Evolutionary conservation across 2,329 filamentous ascomycete species (phyloP).

Genomic region (Sphaerulina vaccinii): DNA sequence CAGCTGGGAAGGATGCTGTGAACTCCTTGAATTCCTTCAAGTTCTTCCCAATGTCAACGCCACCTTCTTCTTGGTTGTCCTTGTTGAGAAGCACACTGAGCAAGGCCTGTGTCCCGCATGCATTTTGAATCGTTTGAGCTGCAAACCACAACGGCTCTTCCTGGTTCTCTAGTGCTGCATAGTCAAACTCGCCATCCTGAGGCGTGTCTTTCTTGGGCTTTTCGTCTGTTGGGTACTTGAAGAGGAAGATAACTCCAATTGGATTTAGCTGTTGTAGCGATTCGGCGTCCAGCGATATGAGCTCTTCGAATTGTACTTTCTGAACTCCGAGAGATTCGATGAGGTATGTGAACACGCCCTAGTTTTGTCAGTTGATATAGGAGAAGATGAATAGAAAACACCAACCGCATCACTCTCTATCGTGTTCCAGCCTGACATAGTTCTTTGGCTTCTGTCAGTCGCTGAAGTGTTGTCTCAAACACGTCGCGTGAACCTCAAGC

Average conservation of each 20-base stretch:
- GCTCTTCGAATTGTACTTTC: conserved; percentile 94
- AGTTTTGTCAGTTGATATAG: conserved; percentile 6
- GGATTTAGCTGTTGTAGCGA: conserved; percentile 61
- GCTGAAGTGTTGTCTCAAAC: no score
- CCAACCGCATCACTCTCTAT: conserved; percentile 91
- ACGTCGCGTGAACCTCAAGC: not conserved
- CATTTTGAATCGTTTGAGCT: conserved; percentile 96
- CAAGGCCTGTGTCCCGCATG: conserved; percentile 93
- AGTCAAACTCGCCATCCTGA: conserved; percentile 78
- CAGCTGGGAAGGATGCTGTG: conserved; percentile 73
- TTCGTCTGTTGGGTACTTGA: conserved; percentile 84
- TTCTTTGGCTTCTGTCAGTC: not conserved
- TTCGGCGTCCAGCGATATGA: conserved; percentile 81
- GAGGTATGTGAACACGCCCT: conserved; percentile 96
- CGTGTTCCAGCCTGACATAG: conserved; percentile 78
- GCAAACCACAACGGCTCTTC: conserved; percentile 77
- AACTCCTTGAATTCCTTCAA: conserved; percentile 83
- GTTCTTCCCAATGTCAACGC: conserved; percentile 69
- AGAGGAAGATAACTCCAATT: conserved; percentile 90
- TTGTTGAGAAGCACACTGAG: conserved; percentile 91
- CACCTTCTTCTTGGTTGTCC: conserved; percentile 36
- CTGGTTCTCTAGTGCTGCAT: conserved; percentile 56
- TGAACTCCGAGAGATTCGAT: conserved; percentile 90
- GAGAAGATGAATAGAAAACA: conserved; percentile 40
- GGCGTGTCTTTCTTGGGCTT: conserved; percentile 61